Conservation (phyloP, 1,284 basidiomycete genomes). For the Trichosporon sp. region DNA sequence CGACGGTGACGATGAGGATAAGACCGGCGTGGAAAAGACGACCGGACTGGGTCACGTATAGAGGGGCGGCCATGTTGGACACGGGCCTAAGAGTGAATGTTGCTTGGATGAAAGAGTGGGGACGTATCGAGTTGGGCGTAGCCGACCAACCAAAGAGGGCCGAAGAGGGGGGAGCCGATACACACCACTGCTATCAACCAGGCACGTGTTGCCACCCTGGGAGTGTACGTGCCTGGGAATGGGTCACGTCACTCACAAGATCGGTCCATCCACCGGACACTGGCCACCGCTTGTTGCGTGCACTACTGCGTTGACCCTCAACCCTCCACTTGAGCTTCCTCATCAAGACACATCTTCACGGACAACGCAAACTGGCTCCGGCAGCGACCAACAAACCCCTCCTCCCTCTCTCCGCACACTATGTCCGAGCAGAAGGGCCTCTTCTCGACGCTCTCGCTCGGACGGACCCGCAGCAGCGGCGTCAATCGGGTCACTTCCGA, state of each 20-base stretch:
- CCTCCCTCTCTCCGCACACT: not conserved
- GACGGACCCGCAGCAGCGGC: conserved; percentile 28
- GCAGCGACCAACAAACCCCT: not conserved
- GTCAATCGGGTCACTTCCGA: conserved; percentile 30
- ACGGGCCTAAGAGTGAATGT: not conserved
- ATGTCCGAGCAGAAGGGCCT: conserved; percentile 37
- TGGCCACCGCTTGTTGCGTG: not conserved
- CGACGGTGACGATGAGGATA: conserved; percentile 88
- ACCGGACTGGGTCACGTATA: conserved; percentile 72
- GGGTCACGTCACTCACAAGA: conserved; percentile 16
- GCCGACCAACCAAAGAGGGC: conserved; percentile 2
- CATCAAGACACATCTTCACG: not conserved
- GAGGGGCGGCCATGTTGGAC: conserved; percentile 74
- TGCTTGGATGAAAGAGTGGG: not conserved
- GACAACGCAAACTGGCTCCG: not conserved
- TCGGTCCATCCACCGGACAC: conserved; percentile 1
- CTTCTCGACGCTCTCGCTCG: conserved; percentile 47
- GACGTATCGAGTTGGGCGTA: conserved; percentile 20
- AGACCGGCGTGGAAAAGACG: conserved; percentile 92
- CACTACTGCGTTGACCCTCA: not conserved
- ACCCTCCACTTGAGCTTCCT: not conserved
- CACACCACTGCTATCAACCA: not conserved
- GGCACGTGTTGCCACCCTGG: conserved; percentile 8
- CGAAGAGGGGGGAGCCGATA: conserved; percentile 8
- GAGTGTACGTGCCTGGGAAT: not conserved